Percentiles rank a stretch among this genome's conserved stretches.
These are phyloP conservation scores for Candolleomyces efflorescens DNA, from an alignment of 768 basidiomycete species.

Conservation along the genomic window DNA sequence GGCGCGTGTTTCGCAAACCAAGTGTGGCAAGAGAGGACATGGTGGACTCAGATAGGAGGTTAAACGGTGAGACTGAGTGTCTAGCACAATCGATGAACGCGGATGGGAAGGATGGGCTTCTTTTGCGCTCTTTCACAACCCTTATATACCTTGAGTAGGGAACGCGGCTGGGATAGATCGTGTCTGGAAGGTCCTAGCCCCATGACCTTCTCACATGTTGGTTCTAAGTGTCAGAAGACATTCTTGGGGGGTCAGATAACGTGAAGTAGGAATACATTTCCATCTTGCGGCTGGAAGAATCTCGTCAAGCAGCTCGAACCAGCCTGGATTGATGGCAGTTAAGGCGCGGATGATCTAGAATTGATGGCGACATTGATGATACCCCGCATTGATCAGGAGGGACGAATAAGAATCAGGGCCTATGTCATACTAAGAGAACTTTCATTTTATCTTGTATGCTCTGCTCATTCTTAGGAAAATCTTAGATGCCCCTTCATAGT, in stretches of 20 bases:
- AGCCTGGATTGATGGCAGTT: no score
- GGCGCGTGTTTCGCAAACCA: not conserved
- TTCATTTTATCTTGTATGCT: no score
- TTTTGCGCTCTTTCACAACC: not conserved
- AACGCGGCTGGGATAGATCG: not conserved
- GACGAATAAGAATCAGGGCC: no score
- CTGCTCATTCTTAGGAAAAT: no score
- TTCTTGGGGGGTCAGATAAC: not conserved
- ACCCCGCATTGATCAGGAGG: no score
- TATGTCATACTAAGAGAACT: no score
- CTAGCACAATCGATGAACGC: no score
- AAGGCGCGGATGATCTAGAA: no score
- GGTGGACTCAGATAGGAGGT: not conserved
- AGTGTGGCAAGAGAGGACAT: conserved; percentile 4
- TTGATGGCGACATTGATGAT: no score
- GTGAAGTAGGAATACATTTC: not conserved
- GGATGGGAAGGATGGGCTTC: not conserved
- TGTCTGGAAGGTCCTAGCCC: not conserved
- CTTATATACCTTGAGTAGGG: not conserved
- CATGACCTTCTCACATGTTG: not conserved
- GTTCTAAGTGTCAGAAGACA: not conserved
- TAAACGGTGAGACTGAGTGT: not conserved
- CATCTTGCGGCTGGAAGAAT: no score
- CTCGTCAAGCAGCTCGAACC: no score
- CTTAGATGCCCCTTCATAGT: no score